Evolutionary conservation across 805 yeast genomes (phyloP).

Genomic region (Yamadazyma scolyti): DNA sequence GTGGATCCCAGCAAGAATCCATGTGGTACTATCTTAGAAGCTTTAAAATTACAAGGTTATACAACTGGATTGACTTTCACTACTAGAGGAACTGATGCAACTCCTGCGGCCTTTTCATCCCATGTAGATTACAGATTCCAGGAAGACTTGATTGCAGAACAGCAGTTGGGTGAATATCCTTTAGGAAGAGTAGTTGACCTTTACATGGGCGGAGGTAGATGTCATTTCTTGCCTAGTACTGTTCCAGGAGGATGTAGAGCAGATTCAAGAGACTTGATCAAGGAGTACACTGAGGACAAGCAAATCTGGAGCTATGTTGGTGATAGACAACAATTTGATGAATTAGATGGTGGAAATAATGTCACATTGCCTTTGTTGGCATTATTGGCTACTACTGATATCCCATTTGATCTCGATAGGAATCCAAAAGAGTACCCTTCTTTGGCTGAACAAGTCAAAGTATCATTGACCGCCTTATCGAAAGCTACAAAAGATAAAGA

Average conservation of each 20-base stretch:
- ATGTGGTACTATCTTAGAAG: slow-evolving; percentile 86
- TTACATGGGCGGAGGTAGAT: slow-evolving; percentile 87
- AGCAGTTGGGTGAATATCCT: slow-evolving; percentile 74
- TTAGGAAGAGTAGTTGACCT: slow-evolving; percentile 77
- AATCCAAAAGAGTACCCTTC: slow-evolving; percentile 61
- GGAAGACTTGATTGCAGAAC: slow-evolving; percentile 83
- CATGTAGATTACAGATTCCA: slow-evolving; percentile 73
- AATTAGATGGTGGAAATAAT: slow-evolving; percentile 49
- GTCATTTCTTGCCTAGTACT: slow-evolving; percentile 63
- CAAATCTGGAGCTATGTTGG: slow-evolving; percentile 56
- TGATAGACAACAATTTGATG: slow-evolving; percentile 56
- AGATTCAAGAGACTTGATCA: slow-evolving; percentile 65
- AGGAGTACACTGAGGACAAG: slow-evolving; percentile 50
- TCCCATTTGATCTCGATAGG: slow-evolving; percentile 83
- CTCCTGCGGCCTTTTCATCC: slow-evolving; percentile 84
- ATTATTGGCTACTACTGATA: slow-evolving; percentile 67
- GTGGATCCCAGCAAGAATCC: slow-evolving; percentile 66
- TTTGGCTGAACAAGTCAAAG: slow-evolving; percentile 68
- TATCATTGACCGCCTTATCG: slow-evolving; percentile 67
- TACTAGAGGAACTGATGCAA: slow-evolving; percentile 88
- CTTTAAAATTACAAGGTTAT: slow-evolving; percentile 76
- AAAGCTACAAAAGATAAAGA: slow-evolving; percentile 69
- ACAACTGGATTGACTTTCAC: slow-evolving; percentile 88
- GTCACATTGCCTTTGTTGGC: slow-evolving; percentile 74
- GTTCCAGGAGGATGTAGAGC: slow-evolving; percentile 60